Conservation (phyloP, 2,329 filamentous ascomycete genomes). For the Berkeleyomyces basicola region DNA sequence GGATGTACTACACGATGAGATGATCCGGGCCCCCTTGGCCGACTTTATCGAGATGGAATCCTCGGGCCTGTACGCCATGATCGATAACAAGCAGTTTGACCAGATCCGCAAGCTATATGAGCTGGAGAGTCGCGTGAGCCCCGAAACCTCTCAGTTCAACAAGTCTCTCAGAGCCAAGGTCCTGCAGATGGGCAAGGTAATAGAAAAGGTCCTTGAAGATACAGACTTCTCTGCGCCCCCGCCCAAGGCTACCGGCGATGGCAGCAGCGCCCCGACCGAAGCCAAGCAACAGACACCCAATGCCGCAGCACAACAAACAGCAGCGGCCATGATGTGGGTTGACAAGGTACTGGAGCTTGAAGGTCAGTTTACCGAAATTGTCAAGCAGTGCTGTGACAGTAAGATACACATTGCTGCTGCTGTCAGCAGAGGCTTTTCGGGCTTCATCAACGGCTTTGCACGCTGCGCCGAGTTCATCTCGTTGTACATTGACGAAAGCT, state of each 20-base stretch:
- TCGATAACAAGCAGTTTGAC: conserved; percentile 68
- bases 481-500: conserved; percentile 88
- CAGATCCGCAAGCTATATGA: conserved; percentile 71
- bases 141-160: conserved; percentile 52
- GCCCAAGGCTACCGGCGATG: conserved; percentile 20
- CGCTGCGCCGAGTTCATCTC: conserved; percentile 86
- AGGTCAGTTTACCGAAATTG: conserved; percentile 74
- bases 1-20: conserved; percentile 59
- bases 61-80: conserved; percentile 75
- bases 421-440: conserved; percentile 70
- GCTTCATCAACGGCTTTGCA: conserved; percentile 83
- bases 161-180: conserved; percentile 57
- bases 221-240: conserved; percentile 32
- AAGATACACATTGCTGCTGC: conserved; percentile 68
- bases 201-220: conserved; percentile 52
- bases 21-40: conserved; percentile 61
- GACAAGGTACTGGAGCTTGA: conserved; percentile 77
- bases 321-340: conserved; percentile 85
- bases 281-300: conserved; percentile 15
- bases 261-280: conserved; percentile 23
- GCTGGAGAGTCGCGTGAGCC: conserved; percentile 62
- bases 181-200: conserved; percentile 62
- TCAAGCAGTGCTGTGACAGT: conserved; percentile 51
- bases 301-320: conserved; percentile 60
- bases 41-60: conserved; percentile 74